These are phyloP conservation scores for Sclerotinia subarctica DNA, from an alignment of 2,329 filamentous ascomycete species.

Conservation along the genomic window DNA sequence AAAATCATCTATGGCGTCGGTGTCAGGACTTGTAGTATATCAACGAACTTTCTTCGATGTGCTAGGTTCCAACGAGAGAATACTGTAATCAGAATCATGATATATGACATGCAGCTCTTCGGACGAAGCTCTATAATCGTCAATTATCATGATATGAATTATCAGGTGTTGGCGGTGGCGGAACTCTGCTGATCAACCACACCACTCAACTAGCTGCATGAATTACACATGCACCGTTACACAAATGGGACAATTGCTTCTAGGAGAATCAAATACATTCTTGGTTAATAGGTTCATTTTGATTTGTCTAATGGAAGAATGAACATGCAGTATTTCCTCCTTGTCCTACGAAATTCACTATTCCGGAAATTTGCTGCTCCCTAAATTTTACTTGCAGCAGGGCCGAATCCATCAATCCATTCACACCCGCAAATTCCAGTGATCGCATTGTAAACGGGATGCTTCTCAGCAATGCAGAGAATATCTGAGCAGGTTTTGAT, in stretches of 20 bases:
- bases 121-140: neutral
- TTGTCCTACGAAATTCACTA: neutral
- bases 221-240: neutral
- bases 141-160: neutral
- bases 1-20: neutral
- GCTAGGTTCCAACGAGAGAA: neutral
- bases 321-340: neutral
- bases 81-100: neutral
- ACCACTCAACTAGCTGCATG: slow-evolving; percentile 2
- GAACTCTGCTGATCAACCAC: neutral
- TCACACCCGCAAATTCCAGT: slow-evolving; percentile 20
- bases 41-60: no score
- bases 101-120: neutral
- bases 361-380: neutral
- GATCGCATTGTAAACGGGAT: slow-evolving; percentile 18
- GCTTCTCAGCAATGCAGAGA: slow-evolving; percentile 21
- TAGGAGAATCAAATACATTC: neutral
- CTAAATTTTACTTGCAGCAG: slow-evolving; percentile 10
- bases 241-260: neutral
- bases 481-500: neutral
- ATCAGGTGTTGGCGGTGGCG: neutral
- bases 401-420: slow-evolving; percentile 21
- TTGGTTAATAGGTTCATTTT: neutral
- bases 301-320: neutral
- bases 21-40: neutral